A percentile compares a stretch with the other conserved stretches of the same genome.
Evolutionary conservation across 2,329 filamentous ascomycete genomes (phyloP).

Genomic region (Blumeriella jaapii): DNA sequence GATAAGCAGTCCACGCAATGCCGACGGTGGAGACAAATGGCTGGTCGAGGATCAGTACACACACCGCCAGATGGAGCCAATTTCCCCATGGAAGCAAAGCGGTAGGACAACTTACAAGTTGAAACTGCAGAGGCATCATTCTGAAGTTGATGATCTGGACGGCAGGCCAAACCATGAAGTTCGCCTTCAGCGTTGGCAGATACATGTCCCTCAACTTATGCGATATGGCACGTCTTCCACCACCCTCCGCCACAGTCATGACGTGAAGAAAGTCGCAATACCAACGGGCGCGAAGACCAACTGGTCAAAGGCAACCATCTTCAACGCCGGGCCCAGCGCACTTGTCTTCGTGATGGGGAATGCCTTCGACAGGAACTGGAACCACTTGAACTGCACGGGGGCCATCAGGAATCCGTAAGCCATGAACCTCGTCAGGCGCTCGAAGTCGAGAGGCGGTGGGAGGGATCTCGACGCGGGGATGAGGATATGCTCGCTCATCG

Average conservation of each 20-base stretch:
- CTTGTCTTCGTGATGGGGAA: slow-evolving; percentile 78
- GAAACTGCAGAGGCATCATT: slow-evolving; percentile 87
- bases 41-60: slow-evolving; percentile 35
- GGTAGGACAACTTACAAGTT: slow-evolving; percentile 60
- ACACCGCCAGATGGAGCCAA: too few species aligned
- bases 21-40: slow-evolving; percentile 92
- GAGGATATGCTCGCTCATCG: slow-evolving; percentile 51
- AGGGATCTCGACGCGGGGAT: slow-evolving; percentile 51
- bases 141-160: slow-evolving; percentile 97
- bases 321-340: slow-evolving; percentile 67
- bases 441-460: slow-evolving; percentile 87
- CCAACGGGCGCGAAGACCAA: slow-evolving; percentile 84
- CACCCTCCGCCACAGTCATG: slow-evolving; percentile 94
- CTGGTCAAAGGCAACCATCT: slow-evolving; percentile 87
- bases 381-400: slow-evolving; percentile 92
- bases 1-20: slow-evolving; percentile 95
- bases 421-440: slow-evolving; percentile 90
- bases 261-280: slow-evolving; percentile 87
- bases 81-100: too few species aligned
- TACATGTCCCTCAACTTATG: slow-evolving; percentile 92
- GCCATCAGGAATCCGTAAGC: slow-evolving; percentile 95
- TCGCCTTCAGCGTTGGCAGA: slow-evolving; percentile 85
- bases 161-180: slow-evolving; percentile 88
- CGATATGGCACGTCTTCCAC: slow-evolving; percentile 64
- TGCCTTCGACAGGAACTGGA: slow-evolving; percentile 65